phyloP scores from a whole-genome alignment of 2,329 filamentous ascomycete genomes.

The Cryphonectria nitschkei region DNA sequence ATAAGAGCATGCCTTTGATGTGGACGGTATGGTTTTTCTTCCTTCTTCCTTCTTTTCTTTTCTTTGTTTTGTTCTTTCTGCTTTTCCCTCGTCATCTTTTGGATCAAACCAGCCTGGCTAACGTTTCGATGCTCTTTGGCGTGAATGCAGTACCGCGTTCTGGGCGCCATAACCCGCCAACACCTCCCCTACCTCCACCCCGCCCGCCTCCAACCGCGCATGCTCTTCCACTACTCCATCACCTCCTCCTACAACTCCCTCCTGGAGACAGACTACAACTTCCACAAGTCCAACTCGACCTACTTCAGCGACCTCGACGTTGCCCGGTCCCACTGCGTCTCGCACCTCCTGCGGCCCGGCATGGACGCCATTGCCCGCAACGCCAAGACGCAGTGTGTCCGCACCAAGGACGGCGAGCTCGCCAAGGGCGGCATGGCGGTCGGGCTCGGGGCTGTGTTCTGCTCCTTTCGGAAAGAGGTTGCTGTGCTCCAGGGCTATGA shows the following conservation, averaged over 20 bases:
- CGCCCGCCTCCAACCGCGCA: slow-evolving; percentile 30
- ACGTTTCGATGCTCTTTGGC: no score
- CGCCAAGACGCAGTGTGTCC: slow-evolving; percentile 52
- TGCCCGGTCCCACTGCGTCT: slow-evolving; percentile 78
- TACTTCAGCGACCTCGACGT: slow-evolving; percentile 89
- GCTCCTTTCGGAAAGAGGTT: slow-evolving; percentile 76
- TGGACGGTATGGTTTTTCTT: slow-evolving; percentile 68
- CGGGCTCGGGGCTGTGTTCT: slow-evolving; percentile 73
- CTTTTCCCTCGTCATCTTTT: not conserved
- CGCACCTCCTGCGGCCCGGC: slow-evolving; percentile 65
- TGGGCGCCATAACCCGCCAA: slow-evolving; percentile 41
- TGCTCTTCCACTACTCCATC: slow-evolving; percentile 44
- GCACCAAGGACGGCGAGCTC: slow-evolving; percentile 52
- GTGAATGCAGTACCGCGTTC: slow-evolving; percentile 38
- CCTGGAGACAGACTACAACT: slow-evolving; percentile 45
- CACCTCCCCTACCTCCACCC: slow-evolving; percentile 32
- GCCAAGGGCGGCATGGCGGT: slow-evolving; percentile 61
- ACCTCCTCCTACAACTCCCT: slow-evolving; percentile 37
- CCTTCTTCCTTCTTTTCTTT: slow-evolving; percentile 18
- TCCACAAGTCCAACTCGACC: slow-evolving; percentile 58
- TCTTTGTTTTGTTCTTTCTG: not conserved
- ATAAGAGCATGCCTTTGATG: slow-evolving; percentile 74
- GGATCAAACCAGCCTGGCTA: no score
- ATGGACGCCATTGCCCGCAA: slow-evolving; percentile 57
- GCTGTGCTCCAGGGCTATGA: slow-evolving; percentile 70